phyloP scores from a whole-genome alignment of 306 rosid genomes.

The Abrus pulchellus region DNA sequence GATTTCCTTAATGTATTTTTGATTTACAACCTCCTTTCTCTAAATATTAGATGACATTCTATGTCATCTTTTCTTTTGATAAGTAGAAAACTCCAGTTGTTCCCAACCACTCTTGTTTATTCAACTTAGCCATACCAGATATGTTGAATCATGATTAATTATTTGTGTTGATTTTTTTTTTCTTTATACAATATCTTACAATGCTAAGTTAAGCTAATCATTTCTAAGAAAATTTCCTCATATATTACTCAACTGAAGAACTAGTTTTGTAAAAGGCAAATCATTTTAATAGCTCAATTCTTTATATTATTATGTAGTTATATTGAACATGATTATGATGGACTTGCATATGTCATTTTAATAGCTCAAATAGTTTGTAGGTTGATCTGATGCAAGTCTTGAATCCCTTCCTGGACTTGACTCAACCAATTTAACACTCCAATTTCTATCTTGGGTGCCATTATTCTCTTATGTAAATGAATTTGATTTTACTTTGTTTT shows the following conservation, averaged over 20 bases:
- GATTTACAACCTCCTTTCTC: constrained; percentile 14
- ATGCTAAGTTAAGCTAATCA: constrained; percentile 19
- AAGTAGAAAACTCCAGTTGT: constrained; percentile 3
- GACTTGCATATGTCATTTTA: constrained; percentile 17
- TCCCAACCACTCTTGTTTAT: neutral
- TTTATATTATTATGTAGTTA: neutral
- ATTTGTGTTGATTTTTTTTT: neutral
- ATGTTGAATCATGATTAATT: constrained; percentile 12
- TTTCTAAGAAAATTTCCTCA: constrained; percentile 7
- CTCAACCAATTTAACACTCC: constrained; percentile 7
- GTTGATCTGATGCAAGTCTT: neutral
- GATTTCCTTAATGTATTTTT: constrained; percentile 1
- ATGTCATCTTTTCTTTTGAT: neutral
- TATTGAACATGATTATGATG: constrained; percentile 3
- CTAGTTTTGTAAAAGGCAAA: neutral
- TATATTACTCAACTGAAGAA: neutral
- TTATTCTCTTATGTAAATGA: constrained; percentile 15
- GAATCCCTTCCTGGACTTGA: constrained; percentile 9
- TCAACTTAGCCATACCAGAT: neutral
- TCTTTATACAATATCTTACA: neutral
- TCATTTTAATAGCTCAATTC: constrained; percentile 18
- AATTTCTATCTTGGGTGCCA: constrained; percentile 24
- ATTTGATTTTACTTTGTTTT: constrained; percentile 28
- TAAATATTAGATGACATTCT: neutral
- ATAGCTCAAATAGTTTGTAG: constrained; percentile 2